Evolutionary conservation across 2,329 filamentous ascomycete genomes (phyloP).

Genomic region (Pyricularia sp.): DNA sequence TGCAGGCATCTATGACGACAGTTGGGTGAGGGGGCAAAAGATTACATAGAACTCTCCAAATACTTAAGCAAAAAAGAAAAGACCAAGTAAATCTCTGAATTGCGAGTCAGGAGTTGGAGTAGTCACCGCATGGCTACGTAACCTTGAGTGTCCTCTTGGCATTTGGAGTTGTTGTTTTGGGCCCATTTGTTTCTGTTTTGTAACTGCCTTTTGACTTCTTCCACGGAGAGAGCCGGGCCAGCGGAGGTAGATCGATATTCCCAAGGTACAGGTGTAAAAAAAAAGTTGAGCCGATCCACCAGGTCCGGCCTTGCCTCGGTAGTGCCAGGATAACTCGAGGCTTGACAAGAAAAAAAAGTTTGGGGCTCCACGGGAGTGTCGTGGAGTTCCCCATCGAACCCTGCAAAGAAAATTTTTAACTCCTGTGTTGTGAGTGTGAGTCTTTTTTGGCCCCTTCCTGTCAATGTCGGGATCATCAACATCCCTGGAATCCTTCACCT

Average conservation of each 20-base stretch:
- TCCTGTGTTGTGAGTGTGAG: neutral
- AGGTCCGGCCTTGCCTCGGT: neutral
- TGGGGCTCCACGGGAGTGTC: neutral
- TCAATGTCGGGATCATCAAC: neutral
- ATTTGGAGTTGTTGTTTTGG: neutral
- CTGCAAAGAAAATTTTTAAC: neutral
- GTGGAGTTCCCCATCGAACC: neutral
- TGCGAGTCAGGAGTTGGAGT: neutral
- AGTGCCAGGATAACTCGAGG: neutral
- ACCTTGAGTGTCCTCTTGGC: neutral
- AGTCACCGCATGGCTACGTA: neutral
- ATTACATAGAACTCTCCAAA: neutral
- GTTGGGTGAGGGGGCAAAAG: neutral
- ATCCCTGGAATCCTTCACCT: neutral
- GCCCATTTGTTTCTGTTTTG: neutral
- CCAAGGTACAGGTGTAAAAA: neutral
- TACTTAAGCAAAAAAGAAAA: neutral
- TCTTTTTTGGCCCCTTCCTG: neutral
- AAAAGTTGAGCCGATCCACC: neutral
- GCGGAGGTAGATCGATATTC: neutral
- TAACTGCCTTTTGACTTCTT: neutral
- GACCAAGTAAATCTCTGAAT: neutral
- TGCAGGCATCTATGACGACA: neutral
- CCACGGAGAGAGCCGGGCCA: neutral
- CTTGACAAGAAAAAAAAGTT: neutral